Percentiles rank a stretch among this genome's conserved stretches.
These are phyloP conservation scores for Lachancea nothofagi DNA, from an alignment of 805 yeast genomes.

Conservation along the genomic window DNA sequence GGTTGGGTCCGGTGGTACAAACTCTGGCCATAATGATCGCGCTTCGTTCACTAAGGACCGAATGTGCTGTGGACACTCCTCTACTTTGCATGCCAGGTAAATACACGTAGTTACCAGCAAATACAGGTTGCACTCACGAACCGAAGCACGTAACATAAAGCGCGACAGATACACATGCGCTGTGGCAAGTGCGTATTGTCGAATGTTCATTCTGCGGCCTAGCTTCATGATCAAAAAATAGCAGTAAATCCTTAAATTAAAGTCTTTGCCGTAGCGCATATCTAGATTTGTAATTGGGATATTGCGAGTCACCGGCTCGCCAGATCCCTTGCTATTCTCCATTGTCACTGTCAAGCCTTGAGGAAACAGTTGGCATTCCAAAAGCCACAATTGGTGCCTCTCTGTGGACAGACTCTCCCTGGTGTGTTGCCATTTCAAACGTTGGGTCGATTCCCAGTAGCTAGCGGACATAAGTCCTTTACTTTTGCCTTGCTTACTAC, in stretches of 20 bases:
- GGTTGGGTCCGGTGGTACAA: slow-evolving; percentile 84
- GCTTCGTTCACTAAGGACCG: slow-evolving; percentile 80
- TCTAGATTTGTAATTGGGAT: slow-evolving; percentile 38
- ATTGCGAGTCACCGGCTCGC: slow-evolving; percentile 35
- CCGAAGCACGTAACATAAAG: slow-evolving; percentile 63
- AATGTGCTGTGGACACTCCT: slow-evolving; percentile 93
- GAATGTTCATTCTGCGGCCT: slow-evolving; percentile 68
- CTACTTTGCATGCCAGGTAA: slow-evolving; percentile 88
- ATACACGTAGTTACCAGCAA: slow-evolving; percentile 77
- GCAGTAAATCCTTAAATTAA: slow-evolving; percentile 67
- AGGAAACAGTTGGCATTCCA: slow-evolving; percentile 34
- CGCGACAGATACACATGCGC: slow-evolving; percentile 84
- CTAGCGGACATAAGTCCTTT: slow-evolving; percentile 58
- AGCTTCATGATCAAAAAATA: slow-evolving; percentile 70
- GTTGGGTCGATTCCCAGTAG: slow-evolving; percentile 82
- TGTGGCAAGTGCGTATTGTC: slow-evolving; percentile 83
- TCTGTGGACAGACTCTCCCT: slow-evolving; percentile 48
- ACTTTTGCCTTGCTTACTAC: too few species aligned
- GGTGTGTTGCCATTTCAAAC: slow-evolving; percentile 75
- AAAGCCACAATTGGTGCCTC: slow-evolving; percentile 38
- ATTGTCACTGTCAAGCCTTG: slow-evolving; percentile 33
- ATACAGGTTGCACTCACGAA: slow-evolving; percentile 79
- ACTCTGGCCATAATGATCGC: slow-evolving; percentile 89
- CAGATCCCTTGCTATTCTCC: slow-evolving; percentile 21
- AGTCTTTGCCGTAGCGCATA: slow-evolving; percentile 42